Evolutionary conservation across 495 filamentous ascomycete species (phyloP), one percentile per base, ranked within the genome.

Genomic region (Neurospora tetraspora): DNA sequence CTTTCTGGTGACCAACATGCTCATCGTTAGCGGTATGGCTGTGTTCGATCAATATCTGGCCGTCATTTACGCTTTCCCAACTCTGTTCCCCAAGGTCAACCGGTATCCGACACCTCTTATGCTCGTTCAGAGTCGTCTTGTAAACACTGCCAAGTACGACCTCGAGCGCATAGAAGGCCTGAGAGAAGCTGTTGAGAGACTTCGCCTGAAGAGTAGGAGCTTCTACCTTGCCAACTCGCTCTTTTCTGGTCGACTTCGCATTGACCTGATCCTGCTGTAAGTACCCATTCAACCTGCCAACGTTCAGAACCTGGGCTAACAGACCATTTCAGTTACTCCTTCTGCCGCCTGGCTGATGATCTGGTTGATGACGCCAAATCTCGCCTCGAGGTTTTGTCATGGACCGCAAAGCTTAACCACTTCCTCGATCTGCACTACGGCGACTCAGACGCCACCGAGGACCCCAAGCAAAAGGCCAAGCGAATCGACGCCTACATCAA

Each of bases 291-390:
- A 31, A 5, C 69, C 18, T 6, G 4, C 3, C 36, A 31, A 27
- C n/a, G 18, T 20, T 23, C 42, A 10, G 7, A 16, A 10, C 37
- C 12, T 23, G 34, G 4, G 37, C 73, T 81, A 75, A 80, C 59
- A 1, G 10, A 12, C 59, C 27, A 37, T 34, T 16, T 42, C 37
- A 88, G 87, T 34, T 92, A 92, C 78, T 90, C 90, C 0, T 92
- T 91, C 75, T 93, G 90, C 74, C 86, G 91, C 18, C 86, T 92
- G 1, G 89, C 89, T 16, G 91, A 92, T 78, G 90, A 92, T 71
- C 79, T 93, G 4, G 83, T 93, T 16, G 91, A 93, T 73, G 83
- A 89, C 71, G 85, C 88, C 14, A 73, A 70, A 7, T 80, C 82
- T 7, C 70, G 77, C 3, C 75, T 73, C 2, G 86, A 88, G 73